Evolutionary conservation across 164 flowering plant species (phyloP), one percentile per base, ranked within the genome.

Genomic region (Liriodendron chinense): DNA sequence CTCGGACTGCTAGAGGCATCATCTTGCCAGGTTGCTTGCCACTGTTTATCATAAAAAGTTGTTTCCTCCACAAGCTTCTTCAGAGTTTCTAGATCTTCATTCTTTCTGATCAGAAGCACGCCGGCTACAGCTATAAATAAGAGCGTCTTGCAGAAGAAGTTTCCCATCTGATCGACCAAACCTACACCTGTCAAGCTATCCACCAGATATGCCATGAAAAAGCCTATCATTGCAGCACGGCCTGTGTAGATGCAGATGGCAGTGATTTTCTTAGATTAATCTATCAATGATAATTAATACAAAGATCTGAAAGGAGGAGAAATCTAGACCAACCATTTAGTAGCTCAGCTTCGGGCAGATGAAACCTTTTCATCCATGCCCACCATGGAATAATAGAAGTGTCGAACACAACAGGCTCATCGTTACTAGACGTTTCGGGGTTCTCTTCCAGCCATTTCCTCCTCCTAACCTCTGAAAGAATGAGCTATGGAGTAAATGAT

Each of bases 1-100:
- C 83, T 83, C 26, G 83, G 68, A 72, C 72, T 72, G 66, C 73
- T 74, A 18, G 90, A 4, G 64, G 72, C 81, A 72, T 92, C 96
- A 69, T 94, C 99, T 79, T 91, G 87, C 98, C 98, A 96, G 21
- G 99, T 84, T 79, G 98, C 99, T 89, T 94, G 99, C 98, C 98
- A 94, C 82, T 96, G 99, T 88, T 94, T 94, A 87, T 96, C 99
- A 56, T 96, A 94, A 76, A 94, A 90, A 24, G 96, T 96, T 18
- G 97, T 84, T 83, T 92, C 99, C 2, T 94, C 94, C 4, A 94
- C 0, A 75, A 96, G 87, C 78, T 89, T 96, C 87, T 96, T 94
- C 21, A 96, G 70, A 59, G 74, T 92, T 0, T 92, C 95, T 16
- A 94, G 13, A 78, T 96, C 99, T 79, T 96, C 99, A 68, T 91